Evolutionary conservation across 2,329 filamentous ascomycete genomes (phyloP), one percentile per base, ranked within the genome.

Genomic region (Cladosporium sp.): DNA sequence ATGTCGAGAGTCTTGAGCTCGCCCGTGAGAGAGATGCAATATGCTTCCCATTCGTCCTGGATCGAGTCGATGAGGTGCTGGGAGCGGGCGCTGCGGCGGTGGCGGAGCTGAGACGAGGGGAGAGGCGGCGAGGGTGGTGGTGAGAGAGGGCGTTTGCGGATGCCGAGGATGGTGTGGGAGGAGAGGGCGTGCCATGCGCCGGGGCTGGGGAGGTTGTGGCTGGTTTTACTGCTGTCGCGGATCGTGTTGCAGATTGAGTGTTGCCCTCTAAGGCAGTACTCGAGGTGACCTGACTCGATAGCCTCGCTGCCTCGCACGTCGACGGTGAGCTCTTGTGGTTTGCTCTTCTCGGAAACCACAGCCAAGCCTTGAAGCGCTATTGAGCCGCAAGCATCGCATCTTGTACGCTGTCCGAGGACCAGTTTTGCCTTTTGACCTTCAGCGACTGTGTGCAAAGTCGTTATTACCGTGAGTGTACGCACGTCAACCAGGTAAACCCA

Each of bases 31-130:
- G 81, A 81, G 23, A 86, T 73, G 18, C 79, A 80, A 81, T 84
- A 87, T 0, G 80, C 83, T 72, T 87, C 84, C 84, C 85, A 87
- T 30, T 83, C 78, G 7, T 67, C 58, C 28, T 53, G 21, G 8
- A 8, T 46, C 8, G 36, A 8, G 26, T 36, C 18, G 25, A 43
- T 36, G 3, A 69, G 65, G 13, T 63, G 46, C 62, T 60, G 23
- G 59, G 68, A 34, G 36, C 56, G 4, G 21, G 60, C 28, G 62
- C 65, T 65, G 32, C 68, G 66, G 39, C 72, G 70, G 60, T 72
- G 71, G 64, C 72, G 72, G 25, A 73, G 69, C 32, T 73, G 67
- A 62, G 16, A 70, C 57, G 32, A 65, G 5, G 2, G 32, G 6
- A 34, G 65, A 25, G 65, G 62, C 25, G 66, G 23, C 10, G 21